A percentile compares a stretch with the other conserved stretches of the same genome.
phyloP scores from a whole-genome alignment of 495 filamentous ascomycete genomes.

The Zalerion maritima region DNA sequence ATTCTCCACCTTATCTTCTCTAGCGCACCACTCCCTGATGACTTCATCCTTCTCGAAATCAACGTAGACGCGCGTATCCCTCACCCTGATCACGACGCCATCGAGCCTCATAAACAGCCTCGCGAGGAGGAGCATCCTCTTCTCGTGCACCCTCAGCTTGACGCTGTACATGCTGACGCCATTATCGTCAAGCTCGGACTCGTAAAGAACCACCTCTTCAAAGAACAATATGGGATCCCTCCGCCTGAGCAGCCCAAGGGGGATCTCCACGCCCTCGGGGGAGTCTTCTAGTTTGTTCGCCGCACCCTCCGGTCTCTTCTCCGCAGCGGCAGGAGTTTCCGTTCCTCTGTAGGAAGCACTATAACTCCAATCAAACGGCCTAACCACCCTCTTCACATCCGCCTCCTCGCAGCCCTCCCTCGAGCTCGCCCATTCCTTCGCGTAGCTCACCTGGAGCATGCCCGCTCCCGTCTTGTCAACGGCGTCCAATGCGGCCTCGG shows the following conservation, averaged over 20 bases:
- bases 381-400: slow-evolving; percentile 83
- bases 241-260: slow-evolving; percentile 65
- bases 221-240: slow-evolving; percentile 86
- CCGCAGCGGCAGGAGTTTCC: slow-evolving; percentile 8
- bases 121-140: slow-evolving; percentile 64
- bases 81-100: slow-evolving; percentile 67
- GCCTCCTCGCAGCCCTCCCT: slow-evolving; percentile 75
- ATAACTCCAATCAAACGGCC: slow-evolving; percentile 97
- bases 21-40: slow-evolving; percentile 73
- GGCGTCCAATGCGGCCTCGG: slow-evolving; percentile 69
- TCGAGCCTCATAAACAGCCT: slow-evolving; percentile 93
- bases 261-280: slow-evolving; percentile 47
- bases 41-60: slow-evolving; percentile 75
- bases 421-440: slow-evolving; percentile 73
- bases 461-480: slow-evolving; percentile 83
- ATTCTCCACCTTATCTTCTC: slow-evolving; percentile 63
- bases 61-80: slow-evolving; percentile 84
- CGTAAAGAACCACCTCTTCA: slow-evolving; percentile 88
- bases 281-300: slow-evolving; percentile 24
- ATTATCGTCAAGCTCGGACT: slow-evolving; percentile 96
- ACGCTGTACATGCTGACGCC: slow-evolving; percentile 75
- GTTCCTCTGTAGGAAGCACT: slow-evolving; percentile 73
- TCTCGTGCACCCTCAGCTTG: slow-evolving; percentile 86
- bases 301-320: neutral
- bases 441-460: slow-evolving; percentile 90